phyloP scores from a whole-genome alignment of 2,329 filamentous ascomycete species.

The Fusarium foetens region DNA sequence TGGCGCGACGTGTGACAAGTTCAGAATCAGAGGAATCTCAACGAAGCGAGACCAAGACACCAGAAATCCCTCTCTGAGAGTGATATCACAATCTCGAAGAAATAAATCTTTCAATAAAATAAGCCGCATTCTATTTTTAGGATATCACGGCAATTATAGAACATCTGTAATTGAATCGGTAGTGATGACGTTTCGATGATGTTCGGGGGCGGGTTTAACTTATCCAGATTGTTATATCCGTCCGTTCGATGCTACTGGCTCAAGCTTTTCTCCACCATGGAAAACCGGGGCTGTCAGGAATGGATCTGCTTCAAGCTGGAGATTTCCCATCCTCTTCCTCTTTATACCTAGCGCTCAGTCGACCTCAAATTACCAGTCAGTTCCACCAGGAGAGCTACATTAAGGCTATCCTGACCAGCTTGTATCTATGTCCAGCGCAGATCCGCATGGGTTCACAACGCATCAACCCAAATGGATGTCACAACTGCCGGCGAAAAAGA shows the following conservation, averaged over 20 bases:
- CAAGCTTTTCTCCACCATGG: accelerated
- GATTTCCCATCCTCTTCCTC: not conserved
- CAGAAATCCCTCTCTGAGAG: accelerated
- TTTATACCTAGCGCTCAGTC: accelerated
- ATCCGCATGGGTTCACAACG: not conserved
- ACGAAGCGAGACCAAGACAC: accelerated
- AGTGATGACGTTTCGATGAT: not conserved
- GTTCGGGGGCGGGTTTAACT: accelerated
- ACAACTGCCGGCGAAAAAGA: conserved; percentile 2
- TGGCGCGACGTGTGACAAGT: accelerated
- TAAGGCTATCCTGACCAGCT: accelerated
- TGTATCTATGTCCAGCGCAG: accelerated
- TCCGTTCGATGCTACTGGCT: not conserved
- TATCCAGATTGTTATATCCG: not conserved
- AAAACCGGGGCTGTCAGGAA: not conserved
- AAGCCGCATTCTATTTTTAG: not conserved
- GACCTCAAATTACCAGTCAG: accelerated
- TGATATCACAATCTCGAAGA: accelerated
- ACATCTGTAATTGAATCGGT: not conserved
- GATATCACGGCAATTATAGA: not conserved
- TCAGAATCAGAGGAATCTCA: not conserved
- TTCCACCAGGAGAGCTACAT: accelerated
- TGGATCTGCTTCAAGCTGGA: not conserved
- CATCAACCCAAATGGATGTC: not conserved
- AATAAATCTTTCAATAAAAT: not conserved